These are phyloP conservation scores for Boletus rubroflammeus DNA, from an alignment of 768 basidiomycete genomes.

Conservation along the genomic window DNA sequence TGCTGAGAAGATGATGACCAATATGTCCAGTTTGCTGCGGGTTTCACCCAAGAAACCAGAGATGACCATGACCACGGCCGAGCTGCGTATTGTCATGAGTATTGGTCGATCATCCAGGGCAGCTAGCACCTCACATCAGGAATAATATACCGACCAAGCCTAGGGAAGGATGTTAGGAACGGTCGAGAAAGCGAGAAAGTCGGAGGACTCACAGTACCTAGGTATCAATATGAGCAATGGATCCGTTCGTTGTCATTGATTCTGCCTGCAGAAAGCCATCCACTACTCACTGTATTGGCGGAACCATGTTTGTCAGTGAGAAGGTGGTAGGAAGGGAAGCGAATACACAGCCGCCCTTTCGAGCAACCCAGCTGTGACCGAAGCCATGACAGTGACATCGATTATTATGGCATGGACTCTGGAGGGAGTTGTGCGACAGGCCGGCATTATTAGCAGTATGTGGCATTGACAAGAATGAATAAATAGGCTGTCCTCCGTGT, in stretches of 20 bases:
- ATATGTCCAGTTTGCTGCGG: constrained; percentile 16
- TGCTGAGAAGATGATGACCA: constrained; percentile 14
- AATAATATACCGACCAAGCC: constrained; percentile 21
- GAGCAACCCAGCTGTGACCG: neutral
- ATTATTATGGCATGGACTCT: neutral
- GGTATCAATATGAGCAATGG: neutral
- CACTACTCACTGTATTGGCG: constrained; percentile 17
- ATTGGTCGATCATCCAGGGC: neutral
- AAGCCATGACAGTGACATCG: neutral
- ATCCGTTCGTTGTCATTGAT: neutral
- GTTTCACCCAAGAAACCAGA: constrained; percentile 1
- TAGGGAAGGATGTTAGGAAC: neutral
- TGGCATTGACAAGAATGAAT: no score
- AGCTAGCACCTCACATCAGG: constrained; percentile 10
- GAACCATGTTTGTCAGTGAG: constrained; percentile 3
- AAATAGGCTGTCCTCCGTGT: no score
- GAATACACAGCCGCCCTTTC: no score
- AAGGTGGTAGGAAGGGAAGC: neutral
- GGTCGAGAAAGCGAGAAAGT: neutral
- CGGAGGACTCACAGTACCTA: constrained; percentile 17
- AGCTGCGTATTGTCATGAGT: constrained; percentile 6
- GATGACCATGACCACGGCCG: constrained; percentile 16
- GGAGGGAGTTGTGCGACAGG: neutral
- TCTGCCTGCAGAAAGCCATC: neutral
- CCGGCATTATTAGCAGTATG: no score